Conservation (phyloP, 352 stramenopile genomes). For the Globisporangium parvum region DNA sequence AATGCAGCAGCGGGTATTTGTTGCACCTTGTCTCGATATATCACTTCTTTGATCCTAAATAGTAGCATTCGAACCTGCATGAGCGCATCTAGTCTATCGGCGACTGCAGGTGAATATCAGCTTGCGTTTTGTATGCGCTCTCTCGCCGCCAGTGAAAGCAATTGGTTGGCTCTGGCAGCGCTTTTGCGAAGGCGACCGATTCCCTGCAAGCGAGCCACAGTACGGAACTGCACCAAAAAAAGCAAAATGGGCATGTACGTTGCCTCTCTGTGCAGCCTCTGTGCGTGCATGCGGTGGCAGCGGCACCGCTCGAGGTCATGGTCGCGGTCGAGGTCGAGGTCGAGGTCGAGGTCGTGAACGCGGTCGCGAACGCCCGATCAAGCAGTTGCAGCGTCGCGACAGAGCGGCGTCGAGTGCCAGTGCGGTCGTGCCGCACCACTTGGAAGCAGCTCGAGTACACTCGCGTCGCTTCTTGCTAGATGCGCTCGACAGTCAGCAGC, state of each 20-base stretch:
- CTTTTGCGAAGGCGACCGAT: slow-evolving; percentile 24
- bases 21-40: too few relatives aligned
- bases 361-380: too few relatives aligned
- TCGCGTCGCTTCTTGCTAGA: too few relatives aligned
- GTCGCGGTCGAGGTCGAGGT: background rate
- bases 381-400: background rate
- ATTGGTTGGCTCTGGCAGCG: slow-evolving; percentile 73
- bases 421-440: too few relatives aligned
- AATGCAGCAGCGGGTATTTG: too few relatives aligned
- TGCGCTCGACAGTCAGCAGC: too few relatives aligned
- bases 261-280: slow-evolving; percentile 2
- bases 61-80: too few relatives aligned
- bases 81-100: too few relatives aligned
- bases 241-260: slow-evolving; percentile 87
- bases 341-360: background rate
- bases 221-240: slow-evolving; percentile 86
- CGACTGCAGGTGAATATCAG: too few relatives aligned
- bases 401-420: background rate
- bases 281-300: background rate
- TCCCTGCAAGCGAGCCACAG: slow-evolving; percentile 28
- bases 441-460: too few relatives aligned
- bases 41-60: too few relatives aligned
- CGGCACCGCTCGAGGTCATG: background rate
- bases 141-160: slow-evolving; percentile 5
- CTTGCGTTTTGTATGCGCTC: too few relatives aligned